phyloP scores from a whole-genome alignment of 495 filamentous ascomycete genomes.

The Penicillium argentinense region DNA sequence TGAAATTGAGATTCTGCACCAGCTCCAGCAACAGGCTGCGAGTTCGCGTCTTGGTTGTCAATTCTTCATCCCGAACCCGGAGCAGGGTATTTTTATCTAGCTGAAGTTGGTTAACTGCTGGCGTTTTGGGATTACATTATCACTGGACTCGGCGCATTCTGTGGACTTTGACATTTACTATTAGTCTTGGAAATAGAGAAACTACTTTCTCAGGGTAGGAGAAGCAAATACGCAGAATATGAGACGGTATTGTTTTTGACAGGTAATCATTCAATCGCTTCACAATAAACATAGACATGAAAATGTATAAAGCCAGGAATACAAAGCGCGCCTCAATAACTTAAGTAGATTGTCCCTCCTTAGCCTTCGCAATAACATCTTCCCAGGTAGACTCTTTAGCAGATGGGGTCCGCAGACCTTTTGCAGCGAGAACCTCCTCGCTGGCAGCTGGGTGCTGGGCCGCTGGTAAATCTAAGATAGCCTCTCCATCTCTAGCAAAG shows the following conservation, averaged over 20 bases:
- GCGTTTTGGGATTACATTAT: too few relatives aligned
- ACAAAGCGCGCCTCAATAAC: too few relatives aligned
- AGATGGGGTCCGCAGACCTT: constrained; percentile 26
- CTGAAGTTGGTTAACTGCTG: too few relatives aligned
- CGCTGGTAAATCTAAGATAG: constrained; percentile 38
- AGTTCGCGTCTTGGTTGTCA: constrained; percentile 69
- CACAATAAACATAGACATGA: neutral
- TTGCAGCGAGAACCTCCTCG: neutral
- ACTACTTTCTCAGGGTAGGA: neutral
- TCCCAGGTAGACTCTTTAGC: constrained; percentile 32
- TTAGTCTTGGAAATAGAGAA: neutral
- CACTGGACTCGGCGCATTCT: too few relatives aligned
- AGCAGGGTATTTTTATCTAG: constrained; percentile 47
- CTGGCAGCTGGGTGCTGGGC: constrained; percentile 2
- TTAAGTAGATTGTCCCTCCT: constrained; percentile 11
- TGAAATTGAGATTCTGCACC: constrained; percentile 62
- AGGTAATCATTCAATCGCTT: too few relatives aligned
- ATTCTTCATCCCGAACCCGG: constrained; percentile 66
- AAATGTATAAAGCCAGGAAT: neutral
- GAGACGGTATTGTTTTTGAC: too few relatives aligned
- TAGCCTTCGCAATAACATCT: constrained; percentile 35
- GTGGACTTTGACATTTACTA: neutral
- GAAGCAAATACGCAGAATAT: too few relatives aligned
- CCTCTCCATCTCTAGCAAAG: constrained; percentile 71
- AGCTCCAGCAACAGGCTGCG: constrained; percentile 62